Evolutionary conservation across 1,284 basidiomycete genomes (phyloP), one percentile per base, ranked within the genome.

Genomic region (Leccinum pachyderme): DNA sequence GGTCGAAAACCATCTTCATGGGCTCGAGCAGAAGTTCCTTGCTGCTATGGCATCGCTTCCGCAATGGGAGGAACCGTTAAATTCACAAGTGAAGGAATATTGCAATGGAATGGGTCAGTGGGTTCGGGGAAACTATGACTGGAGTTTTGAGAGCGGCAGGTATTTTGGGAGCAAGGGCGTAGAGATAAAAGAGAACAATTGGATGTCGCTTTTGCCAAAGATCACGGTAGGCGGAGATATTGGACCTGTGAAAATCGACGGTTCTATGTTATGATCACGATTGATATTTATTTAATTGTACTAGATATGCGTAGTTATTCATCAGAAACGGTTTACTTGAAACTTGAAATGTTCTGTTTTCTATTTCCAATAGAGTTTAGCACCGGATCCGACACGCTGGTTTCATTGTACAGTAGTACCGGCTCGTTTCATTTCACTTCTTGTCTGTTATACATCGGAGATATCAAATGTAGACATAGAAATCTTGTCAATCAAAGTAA

Each of bases 131-230:
- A 32, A 31, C 11, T 22, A 68, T 8, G 50, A 49, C 2, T 71
- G 68, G 70, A 58, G 55, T 27, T 70, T 71, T 41, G 76, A 77
- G 60, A 67, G 65, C 18, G 64, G 67, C 53, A 63, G 76, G 24
- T 78, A 77, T 59, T 74, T 76, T 31, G 73, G 75, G 0, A 57
- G 60, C 25, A 63, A 69, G 37, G 76, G 71, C 2, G 25, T 8
- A 1, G 49, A 64, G 44, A 53, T 63, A 27, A 57, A 63, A 47
- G 45, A 60, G 53, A 47, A 35, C 5, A 57, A 53, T 32, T 63
- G 62, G 62, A 61, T 63, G 57, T 49, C 12, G 7, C 57, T 63
- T 12, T 1, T 63, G 9, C 62, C 62, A 0, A 66, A 47, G 48
- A 44, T 6, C 7, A 6, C 0, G 3, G 18, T 2, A 1, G 4